Evolutionary conservation across 192 early-diverging fungal genomes (phyloP), one percentile per base, ranked within the genome.

Genomic region (Diversispora eburnea): DNA sequence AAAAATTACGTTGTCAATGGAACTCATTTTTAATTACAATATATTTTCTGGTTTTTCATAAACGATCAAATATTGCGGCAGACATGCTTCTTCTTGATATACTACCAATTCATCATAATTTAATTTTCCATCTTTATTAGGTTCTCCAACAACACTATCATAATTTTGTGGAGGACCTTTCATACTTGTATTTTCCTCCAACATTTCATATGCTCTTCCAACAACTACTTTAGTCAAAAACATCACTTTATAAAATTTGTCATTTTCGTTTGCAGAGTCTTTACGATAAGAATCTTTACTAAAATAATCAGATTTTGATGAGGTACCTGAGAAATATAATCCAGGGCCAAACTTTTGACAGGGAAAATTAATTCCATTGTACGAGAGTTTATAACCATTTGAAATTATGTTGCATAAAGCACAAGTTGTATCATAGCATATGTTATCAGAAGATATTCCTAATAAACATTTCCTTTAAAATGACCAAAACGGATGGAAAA

Each of bases 31-130:
- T 33, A 33, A 33, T 33, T 33, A 33, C 25, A 33, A 33, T 33
- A 33, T 33, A 33, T 33, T 33, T 33, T 33, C 51, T 54, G 51
- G n/a, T 59, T 59, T 62, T 43, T 62, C 42, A n/a, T 75, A 75
- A 52, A 68, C 33, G 41, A 75, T 51, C 17, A 75, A 58, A 66
- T 75, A 75, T 46, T 22, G 41, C 10, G 74, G 74, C 5, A 67
- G 22, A 56, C 74, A 75, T 33, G 74, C 74, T 17, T 19, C 12
- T 55, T 75, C 64, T 9, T 75, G 17, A 60, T 75, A 75, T 17
- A 75, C 74, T 15, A 75, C 52, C 5, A 75, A 43, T 39, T 75
- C 74, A 55, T 75, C 74, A 68, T 75, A 71, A 54, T 70, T 70
- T 17, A 71, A 41, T 2, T 17, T 54, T 4, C 17, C 15, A 52